Conservation (phyloP, 805 yeast genomes). For the Lipomyces kockii region DNA sequence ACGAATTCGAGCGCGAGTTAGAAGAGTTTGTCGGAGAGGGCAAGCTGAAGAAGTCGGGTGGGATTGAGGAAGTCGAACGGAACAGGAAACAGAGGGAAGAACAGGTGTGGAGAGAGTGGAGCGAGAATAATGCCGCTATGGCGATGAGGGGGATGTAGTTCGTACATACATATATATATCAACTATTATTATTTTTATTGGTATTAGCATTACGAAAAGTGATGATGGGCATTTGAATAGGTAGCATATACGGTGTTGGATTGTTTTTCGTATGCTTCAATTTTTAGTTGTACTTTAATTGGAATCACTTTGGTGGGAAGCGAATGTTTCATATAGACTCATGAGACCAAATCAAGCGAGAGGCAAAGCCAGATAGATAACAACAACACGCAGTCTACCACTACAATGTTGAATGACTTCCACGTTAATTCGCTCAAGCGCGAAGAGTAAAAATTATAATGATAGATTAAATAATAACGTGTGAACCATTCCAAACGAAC, state of each 20-base stretch:
- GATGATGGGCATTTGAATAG: background rate
- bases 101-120: constrained; percentile 60
- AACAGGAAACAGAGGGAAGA: constrained; percentile 68
- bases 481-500: constrained; percentile 1
- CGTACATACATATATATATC: no score
- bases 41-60: constrained; percentile 81
- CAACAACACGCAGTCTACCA: no score
- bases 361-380: no score
- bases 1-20: constrained; percentile 82
- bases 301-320: no score
- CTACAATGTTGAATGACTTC: no score
- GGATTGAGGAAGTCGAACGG: constrained; percentile 84
- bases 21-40: constrained; percentile 81
- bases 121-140: constrained; percentile 20
- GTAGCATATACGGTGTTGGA: background rate
- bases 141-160: constrained; percentile 1
- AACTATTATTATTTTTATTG: no score
- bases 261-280: no score
- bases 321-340: no score
- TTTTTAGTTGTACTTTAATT: background rate
- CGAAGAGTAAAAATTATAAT: background rate
- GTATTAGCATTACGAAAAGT: no score
- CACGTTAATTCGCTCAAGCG: background rate
- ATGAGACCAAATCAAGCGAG: no score
- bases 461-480: constrained; percentile 4